A percentile compares a stretch with the other conserved stretches of the same genome.
Evolutionary conservation across 2,329 filamentous ascomycete genomes (phyloP).

Genomic region (Helotiales sp.): DNA sequence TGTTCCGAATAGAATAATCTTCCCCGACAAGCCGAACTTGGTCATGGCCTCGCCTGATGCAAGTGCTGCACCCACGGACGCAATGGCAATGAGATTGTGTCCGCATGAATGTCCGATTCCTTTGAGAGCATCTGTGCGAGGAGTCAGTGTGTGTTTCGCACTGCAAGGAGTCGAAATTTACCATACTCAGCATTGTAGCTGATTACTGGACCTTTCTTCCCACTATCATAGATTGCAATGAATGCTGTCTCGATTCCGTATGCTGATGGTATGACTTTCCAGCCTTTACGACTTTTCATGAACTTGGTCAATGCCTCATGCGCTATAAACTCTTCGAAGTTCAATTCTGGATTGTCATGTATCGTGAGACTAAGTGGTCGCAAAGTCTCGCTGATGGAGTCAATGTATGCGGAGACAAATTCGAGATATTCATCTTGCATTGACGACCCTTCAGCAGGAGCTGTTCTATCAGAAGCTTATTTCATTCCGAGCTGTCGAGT

Average conservation of each 20-base stretch:
- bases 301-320: slow-evolving; percentile 51
- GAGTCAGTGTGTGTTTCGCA: background rate
- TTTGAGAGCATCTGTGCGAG: slow-evolving; percentile 41
- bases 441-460: background rate
- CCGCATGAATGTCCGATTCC: slow-evolving; percentile 44
- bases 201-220: slow-evolving; percentile 45
- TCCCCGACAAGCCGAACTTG: slow-evolving; percentile 26
- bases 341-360: slow-evolving; percentile 50
- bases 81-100: slow-evolving; percentile 44
- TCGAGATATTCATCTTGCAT: slow-evolving; percentile 27
- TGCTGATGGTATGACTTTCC: slow-evolving; percentile 51
- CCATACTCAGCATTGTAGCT: slow-evolving; percentile 48
- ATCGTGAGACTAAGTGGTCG: slow-evolving; percentile 49
- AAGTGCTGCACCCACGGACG: slow-evolving; percentile 39
- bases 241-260: slow-evolving; percentile 55
- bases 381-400: slow-evolving; percentile 40
- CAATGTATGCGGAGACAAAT: slow-evolving; percentile 40
- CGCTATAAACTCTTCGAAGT: slow-evolving; percentile 51
- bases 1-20: slow-evolving; percentile 34
- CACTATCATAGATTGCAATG: slow-evolving; percentile 41
- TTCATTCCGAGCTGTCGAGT: no score
- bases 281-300: slow-evolving; percentile 43
- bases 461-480: no score
- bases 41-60: slow-evolving; percentile 31
- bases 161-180: background rate